Percentiles rank a stretch among this genome's conserved stretches.
Evolutionary conservation across 2,329 filamentous ascomycete species (phyloP).

Genomic region (Alternaria metachromatica): DNA sequence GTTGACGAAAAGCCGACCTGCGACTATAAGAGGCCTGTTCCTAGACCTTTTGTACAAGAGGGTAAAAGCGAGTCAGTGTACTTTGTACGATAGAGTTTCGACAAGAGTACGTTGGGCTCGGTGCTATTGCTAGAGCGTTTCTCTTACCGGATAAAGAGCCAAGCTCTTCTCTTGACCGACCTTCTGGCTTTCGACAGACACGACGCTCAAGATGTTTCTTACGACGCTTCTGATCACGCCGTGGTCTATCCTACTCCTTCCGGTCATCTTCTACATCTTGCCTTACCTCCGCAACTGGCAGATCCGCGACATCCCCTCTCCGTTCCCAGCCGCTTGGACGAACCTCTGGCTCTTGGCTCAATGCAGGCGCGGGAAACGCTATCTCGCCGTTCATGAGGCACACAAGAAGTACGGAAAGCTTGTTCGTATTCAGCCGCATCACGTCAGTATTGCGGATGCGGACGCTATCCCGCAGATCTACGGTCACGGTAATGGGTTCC

Average conservation of each 20-base stretch:
- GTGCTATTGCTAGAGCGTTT: background rate
- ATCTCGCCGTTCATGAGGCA: slow-evolving; percentile 68
- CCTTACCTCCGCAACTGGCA: slow-evolving; percentile 66
- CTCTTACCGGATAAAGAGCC: background rate
- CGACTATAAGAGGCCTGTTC: slow-evolving; percentile 5
- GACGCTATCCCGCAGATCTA: slow-evolving; percentile 79
- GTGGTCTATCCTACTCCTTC: slow-evolving; percentile 56
- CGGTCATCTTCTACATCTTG: slow-evolving; percentile 64
- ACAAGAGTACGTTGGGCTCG: background rate
- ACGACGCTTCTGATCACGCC: slow-evolving; percentile 52
- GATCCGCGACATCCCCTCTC: slow-evolving; percentile 64
- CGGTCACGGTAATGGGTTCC: slow-evolving; percentile 63
- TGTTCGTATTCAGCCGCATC: slow-evolving; percentile 82
- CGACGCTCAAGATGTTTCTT: slow-evolving; percentile 36
- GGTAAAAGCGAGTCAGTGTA: background rate
- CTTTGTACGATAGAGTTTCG: background rate
- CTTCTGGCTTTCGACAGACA: slow-evolving; percentile 1
- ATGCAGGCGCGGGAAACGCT: slow-evolving; percentile 65
- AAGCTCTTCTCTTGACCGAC: background rate
- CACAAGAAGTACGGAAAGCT: slow-evolving; percentile 81
- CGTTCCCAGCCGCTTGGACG: slow-evolving; percentile 71
- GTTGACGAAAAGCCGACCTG: background rate
- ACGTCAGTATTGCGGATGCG: slow-evolving; percentile 81
- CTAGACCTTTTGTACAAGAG: background rate
- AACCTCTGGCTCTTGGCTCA: slow-evolving; percentile 80